These are phyloP conservation scores for Kazachstania psychrophila DNA, from an alignment of 805 yeast genomes.

Conservation along the genomic window DNA sequence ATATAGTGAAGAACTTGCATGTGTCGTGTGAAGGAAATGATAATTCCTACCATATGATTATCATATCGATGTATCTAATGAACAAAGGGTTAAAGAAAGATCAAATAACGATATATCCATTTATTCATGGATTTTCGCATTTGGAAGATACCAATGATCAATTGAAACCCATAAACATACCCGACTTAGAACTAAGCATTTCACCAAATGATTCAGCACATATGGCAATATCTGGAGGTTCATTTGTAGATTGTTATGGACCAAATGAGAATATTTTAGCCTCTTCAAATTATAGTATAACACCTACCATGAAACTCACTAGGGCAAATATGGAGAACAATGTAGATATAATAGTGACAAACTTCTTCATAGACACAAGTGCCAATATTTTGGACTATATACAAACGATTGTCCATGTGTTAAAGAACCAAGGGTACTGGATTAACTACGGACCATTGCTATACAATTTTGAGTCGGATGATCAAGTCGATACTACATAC, in stretches of 20 bases:
- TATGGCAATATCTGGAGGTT: constrained; percentile 61
- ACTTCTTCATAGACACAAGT: constrained; percentile 52
- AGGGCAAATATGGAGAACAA: constrained; percentile 30
- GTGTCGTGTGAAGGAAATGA: constrained; percentile 52
- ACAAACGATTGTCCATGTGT: constrained; percentile 36
- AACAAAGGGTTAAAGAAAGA: constrained; percentile 35
- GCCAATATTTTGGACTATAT: constrained; percentile 46
- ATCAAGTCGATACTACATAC: constrained; percentile 19
- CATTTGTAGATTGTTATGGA: constrained; percentile 55
- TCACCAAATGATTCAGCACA: constrained; percentile 28
- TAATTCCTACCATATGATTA: constrained; percentile 51
- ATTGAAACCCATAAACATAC: constrained; percentile 38
- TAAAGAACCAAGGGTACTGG: constrained; percentile 42
- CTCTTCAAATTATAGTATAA: constrained; percentile 6
- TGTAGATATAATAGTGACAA: constrained; percentile 40
- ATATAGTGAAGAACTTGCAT: constrained; percentile 37
- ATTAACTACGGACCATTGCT: constrained; percentile 53
- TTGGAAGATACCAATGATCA: constrained; percentile 36
- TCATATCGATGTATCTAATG: constrained; percentile 41
- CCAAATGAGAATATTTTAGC: constrained; percentile 27
- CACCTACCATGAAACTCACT: constrained; percentile 28
- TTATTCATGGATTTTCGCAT: constrained; percentile 40
- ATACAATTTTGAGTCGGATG: constrained; percentile 56
- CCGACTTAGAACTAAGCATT: constrained; percentile 35
- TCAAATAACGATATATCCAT: constrained; percentile 39